A percentile compares a stretch with the other conserved stretches of the same genome.
These are phyloP conservation scores for Phytophthora melonis DNA, from an alignment of 352 stramenopile genomes.

Conservation along the genomic window DNA sequence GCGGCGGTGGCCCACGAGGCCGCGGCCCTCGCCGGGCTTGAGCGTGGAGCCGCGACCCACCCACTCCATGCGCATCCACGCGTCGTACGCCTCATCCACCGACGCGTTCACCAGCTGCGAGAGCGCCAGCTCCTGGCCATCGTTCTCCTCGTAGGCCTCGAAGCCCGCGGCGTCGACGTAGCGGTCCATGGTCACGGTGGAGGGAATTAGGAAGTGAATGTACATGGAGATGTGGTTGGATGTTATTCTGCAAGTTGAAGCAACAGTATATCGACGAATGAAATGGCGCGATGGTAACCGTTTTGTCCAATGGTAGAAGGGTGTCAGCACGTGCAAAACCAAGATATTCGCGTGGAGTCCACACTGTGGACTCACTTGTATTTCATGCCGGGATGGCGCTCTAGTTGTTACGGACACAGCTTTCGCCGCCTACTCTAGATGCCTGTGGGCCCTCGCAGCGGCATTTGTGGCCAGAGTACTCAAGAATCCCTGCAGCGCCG, in stretches of 20 bases:
- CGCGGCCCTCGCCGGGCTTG: slow-evolving; percentile 46
- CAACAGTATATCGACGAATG: slow-evolving; percentile 4
- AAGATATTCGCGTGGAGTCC: no score
- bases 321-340: no score
- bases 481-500: slow-evolving; percentile 43
- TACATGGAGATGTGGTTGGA: neutral
- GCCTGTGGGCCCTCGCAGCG: slow-evolving; percentile 15
- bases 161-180: slow-evolving; percentile 56
- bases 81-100: slow-evolving; percentile 51
- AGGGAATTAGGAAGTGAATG: neutral
- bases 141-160: slow-evolving; percentile 55
- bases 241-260: neutral
- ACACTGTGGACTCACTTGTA: neutral
- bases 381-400: slow-evolving; percentile 7
- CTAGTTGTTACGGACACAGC: neutral
- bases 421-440: slow-evolving; percentile 37
- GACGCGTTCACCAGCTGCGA: slow-evolving; percentile 49
- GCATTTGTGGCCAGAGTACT: slow-evolving; percentile 30
- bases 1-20: slow-evolving; percentile 54
- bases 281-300: neutral
- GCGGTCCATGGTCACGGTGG: slow-evolving; percentile 27
- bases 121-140: slow-evolving; percentile 61
- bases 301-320: neutral
- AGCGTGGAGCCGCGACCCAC: slow-evolving; percentile 39
- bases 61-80: slow-evolving; percentile 65